Conservation (phyloP, 352 stramenopile species). For the Phytophthora agathidicida region DNA sequence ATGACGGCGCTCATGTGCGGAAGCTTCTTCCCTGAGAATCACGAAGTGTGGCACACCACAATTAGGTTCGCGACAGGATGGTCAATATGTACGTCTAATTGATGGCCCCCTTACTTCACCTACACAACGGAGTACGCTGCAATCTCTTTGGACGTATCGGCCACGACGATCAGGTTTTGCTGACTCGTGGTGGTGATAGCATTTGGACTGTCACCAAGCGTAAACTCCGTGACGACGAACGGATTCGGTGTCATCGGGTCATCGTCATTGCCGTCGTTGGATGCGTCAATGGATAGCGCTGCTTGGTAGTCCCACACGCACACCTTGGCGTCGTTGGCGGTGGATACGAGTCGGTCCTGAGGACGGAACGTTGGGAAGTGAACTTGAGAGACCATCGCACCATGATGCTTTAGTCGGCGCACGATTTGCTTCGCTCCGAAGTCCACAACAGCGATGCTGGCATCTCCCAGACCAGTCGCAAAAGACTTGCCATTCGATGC, state of each 20-base stretch:
- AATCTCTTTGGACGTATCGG: slow-evolving; percentile 58
- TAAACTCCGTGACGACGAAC: slow-evolving; percentile 57
- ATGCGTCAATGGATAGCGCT: slow-evolving; percentile 34
- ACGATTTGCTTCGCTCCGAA: slow-evolving; percentile 61
- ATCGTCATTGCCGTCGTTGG: slow-evolving; percentile 12
- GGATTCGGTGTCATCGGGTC: slow-evolving; percentile 21
- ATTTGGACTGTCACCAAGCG: slow-evolving; percentile 52
- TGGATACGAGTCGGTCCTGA: slow-evolving; percentile 62
- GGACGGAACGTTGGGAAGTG: slow-evolving; percentile 60
- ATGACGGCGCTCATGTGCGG: no score
- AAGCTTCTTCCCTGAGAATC: no score
- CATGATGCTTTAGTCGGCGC: slow-evolving; percentile 56
- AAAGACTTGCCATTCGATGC: slow-evolving; percentile 68
- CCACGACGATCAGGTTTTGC: slow-evolving; percentile 59
- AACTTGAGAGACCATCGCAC: slow-evolving; percentile 63
- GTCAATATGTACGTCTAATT: slow-evolving; percentile 6
- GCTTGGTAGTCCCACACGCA: slow-evolving; percentile 66
- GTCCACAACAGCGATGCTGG: slow-evolving; percentile 66
- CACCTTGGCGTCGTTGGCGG: slow-evolving; percentile 72
- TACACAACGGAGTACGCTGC: slow-evolving; percentile 52
- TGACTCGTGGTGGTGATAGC: slow-evolving; percentile 58
- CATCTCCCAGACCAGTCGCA: slow-evolving; percentile 69
- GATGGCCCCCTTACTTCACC: slow-evolving; percentile 6
- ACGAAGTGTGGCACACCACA: not conserved
- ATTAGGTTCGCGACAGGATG: no score